Base-by-base conservation (phyloP, 805 yeast species). In the Pichia manshurica region DNA sequence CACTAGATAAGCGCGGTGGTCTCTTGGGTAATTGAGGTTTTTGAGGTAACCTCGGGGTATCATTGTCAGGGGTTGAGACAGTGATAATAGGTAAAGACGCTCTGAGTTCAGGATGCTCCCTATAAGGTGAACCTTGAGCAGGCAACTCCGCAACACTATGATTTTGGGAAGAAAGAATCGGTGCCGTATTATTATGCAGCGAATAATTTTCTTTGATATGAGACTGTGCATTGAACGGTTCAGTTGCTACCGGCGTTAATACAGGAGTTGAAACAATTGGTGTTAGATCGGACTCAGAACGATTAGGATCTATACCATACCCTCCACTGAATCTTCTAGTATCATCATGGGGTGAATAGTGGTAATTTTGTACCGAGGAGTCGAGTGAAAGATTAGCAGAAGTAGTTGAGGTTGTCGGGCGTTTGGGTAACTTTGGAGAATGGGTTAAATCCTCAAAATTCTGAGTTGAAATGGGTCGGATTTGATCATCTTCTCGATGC, bases 11-110 rank as follows among this genome's bases (percentile, higher is more conserved):
- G 5, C 28, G 37, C 19, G 49, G 49, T 17, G 49, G 49, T 25
- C 31, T 46, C 13, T 37, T 42, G 5, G 46, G 49, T 28, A 46
- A 17, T 10, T 23, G 42, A 13, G 49, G 49, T 37, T 42, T 46
- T 40, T 22, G 21, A 12, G 49, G 45, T 22, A 41, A 36, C 3
- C 21, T 4, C 1, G 49, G 45, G 7, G 42, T 21, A 16, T 33
- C 16, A 8, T 21, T 29, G 5, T 17, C 34, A 5, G 12, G 29
- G 6, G 45, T 23, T 13, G 41, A 38, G 4, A 44, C 36, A 3
- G 40, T 42, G 9, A 47, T 47, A 5, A 6, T 25, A 13, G 50
- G 50, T 16, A 42, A 16, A 3, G 49, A 42, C 10, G 1, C 28
- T 20, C 31, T 40, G 5, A 34, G 21, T 5, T 8, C 22, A 5